Percentiles rank a stretch among this genome's conserved stretches.
These are phyloP conservation scores for Arabis hirsuta DNA, from an alignment of 345 rosid genomes.

Conservation along the genomic window DNA sequence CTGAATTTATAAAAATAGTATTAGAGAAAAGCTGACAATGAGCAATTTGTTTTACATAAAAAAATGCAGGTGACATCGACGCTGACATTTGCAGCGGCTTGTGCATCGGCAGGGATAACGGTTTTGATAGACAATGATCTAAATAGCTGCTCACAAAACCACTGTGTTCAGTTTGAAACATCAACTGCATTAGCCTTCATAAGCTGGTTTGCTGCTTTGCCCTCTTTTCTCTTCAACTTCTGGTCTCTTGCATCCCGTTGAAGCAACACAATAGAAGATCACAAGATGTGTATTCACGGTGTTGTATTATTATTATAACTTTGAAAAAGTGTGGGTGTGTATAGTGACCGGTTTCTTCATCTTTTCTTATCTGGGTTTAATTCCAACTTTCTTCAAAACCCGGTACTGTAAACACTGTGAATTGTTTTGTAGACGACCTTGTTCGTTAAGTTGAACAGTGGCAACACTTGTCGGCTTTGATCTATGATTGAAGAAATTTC, in stretches of 20 bases:
- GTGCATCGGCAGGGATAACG: conserved; percentile 89
- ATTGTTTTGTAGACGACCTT: conserved; percentile 28
- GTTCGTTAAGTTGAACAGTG: conserved; percentile 34
- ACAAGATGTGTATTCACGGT: conserved; percentile 8
- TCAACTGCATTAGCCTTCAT: conserved; percentile 81
- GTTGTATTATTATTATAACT: conserved; percentile 8
- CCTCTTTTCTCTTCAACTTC: conserved; percentile 74
- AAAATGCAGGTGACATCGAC: conserved; percentile 67
- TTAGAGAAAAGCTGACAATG: not conserved
- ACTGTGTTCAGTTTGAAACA: conserved; percentile 65
- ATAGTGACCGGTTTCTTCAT: conserved; percentile 35
- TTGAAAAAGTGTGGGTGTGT: conserved; percentile 22
- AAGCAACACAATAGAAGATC: conserved; percentile 2
- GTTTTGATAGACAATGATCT: conserved; percentile 68
- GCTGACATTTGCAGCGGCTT: conserved; percentile 76
- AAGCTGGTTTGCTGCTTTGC: conserved; percentile 69
- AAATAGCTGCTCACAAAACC: conserved; percentile 57
- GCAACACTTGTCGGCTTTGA: conserved; percentile 8
- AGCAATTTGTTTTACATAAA: not conserved
- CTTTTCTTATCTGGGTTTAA: conserved; percentile 32
- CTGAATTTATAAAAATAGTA: not conserved
- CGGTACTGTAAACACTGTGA: conserved; percentile 14
- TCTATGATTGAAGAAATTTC: conserved; percentile 13
- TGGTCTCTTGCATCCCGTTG: conserved; percentile 77
- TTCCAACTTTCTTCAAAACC: conserved; percentile 33